Percentiles rank a stretch among this genome's conserved stretches.
These are phyloP conservation scores for Ascochyta lentis DNA, from an alignment of 2,329 filamentous ascomycete genomes.

Conservation along the genomic window DNA sequence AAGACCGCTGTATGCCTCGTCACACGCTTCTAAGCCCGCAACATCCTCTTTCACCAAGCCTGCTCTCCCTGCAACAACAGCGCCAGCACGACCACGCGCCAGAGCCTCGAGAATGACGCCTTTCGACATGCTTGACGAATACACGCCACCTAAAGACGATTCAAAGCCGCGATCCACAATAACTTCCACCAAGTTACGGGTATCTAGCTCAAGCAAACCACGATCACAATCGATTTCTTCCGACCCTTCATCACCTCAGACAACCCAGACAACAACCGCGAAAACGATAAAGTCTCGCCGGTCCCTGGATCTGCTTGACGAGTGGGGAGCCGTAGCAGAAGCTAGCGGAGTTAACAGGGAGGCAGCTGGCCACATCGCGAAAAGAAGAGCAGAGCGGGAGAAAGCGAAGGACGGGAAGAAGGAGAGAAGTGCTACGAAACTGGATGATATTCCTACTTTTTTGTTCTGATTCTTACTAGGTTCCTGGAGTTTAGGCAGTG, in stretches of 20 bases:
- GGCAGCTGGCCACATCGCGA: constrained; percentile 37
- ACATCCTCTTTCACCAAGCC: constrained; percentile 27
- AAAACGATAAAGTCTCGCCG: not conserved
- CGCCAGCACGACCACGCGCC: constrained; percentile 15
- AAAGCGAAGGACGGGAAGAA: constrained; percentile 34
- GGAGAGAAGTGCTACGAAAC: constrained; percentile 31
- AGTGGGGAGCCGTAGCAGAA: constrained; percentile 2
- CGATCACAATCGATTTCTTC: constrained; percentile 10
- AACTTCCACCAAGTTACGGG: not conserved
- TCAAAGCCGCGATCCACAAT: not conserved
- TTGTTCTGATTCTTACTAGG: constrained; percentile 44
- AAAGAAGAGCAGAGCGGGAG: constrained; percentile 38
- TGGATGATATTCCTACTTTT: constrained; percentile 56
- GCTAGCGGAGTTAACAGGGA: constrained; percentile 21
- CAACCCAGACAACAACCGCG: not conserved
- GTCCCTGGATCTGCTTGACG: constrained; percentile 18
- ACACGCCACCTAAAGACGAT: constrained; percentile 1
- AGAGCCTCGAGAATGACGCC: constrained; percentile 26
- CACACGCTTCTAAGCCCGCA: constrained; percentile 1
- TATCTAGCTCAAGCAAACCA: not conserved
- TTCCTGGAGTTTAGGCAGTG: not conserved
- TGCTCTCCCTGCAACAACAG: constrained; percentile 16
- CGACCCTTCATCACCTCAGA: not conserved
- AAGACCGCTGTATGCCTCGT: not conserved
- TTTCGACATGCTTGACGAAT: constrained; percentile 39